Evolutionary conservation across 345 rosid genomes (phyloP).

Genomic region (Arabis hirsuta): DNA sequence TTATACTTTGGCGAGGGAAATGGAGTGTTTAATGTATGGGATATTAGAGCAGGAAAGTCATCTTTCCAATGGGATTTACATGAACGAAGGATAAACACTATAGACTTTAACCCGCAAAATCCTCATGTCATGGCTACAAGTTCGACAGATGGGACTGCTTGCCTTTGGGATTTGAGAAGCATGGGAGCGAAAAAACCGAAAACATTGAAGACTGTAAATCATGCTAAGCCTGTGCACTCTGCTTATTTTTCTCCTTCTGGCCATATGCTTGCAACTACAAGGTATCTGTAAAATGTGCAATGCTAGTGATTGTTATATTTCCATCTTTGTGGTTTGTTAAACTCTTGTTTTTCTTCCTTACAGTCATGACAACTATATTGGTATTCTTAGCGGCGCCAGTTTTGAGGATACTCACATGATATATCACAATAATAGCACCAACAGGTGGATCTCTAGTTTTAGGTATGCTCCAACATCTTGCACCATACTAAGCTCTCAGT

Average conservation of each 20-base stretch:
- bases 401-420: conserved; percentile 54
- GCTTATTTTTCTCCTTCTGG: conserved; percentile 96
- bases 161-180: conserved; percentile 85
- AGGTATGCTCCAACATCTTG: conserved; percentile 52
- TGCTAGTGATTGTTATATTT: conserved; percentile 6
- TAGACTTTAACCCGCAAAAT: conserved; percentile 70
- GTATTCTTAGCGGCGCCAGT: conserved; percentile 60
- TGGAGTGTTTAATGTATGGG: conserved; percentile 64
- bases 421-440: conserved; percentile 64
- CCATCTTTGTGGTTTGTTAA: not conserved
- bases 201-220: conserved; percentile 49
- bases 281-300: conserved; percentile 46
- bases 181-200: conserved; percentile 48
- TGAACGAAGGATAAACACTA: conserved; percentile 69
- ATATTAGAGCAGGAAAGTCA: conserved; percentile 62
- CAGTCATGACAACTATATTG: conserved; percentile 64
- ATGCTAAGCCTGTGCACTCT: conserved; percentile 66
- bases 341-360: conserved; percentile 25
- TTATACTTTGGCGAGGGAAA: conserved; percentile 67
- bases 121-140: conserved; percentile 75
- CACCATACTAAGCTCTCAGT: not conserved
- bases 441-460: conserved; percentile 72
- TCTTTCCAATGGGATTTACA: conserved; percentile 60
- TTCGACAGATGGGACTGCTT: conserved; percentile 77
- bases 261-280: conserved; percentile 70